These are phyloP conservation scores for Aspergillus novoparasiticus DNA, from an alignment of 2,329 filamentous ascomycete species.

Conservation along the genomic window DNA sequence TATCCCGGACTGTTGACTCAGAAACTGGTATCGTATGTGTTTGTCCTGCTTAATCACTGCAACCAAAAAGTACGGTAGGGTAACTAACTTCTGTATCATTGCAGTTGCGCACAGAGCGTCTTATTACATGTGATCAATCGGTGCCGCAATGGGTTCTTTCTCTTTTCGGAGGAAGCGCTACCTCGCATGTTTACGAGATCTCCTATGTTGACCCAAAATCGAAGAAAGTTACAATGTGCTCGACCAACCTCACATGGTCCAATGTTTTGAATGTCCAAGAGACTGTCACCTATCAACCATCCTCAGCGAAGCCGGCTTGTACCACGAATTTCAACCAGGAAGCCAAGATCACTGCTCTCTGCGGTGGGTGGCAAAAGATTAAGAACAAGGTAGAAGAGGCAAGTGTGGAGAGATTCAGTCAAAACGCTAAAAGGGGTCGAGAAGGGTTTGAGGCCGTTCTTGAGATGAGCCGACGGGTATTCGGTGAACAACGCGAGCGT, in stretches of 20 bases:
- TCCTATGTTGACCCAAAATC: conserved; percentile 84
- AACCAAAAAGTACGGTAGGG: neutral
- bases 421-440: conserved; percentile 86
- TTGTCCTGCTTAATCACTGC: neutral
- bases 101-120: conserved; percentile 70
- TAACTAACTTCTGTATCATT: conserved; percentile 15
- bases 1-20: conserved; percentile 70
- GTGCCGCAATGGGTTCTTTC: conserved; percentile 64
- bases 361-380: conserved; percentile 95
- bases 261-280: conserved; percentile 91
- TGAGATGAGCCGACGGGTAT: conserved; percentile 88
- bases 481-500: conserved; percentile 81
- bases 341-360: conserved; percentile 89
- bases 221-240: conserved; percentile 95
- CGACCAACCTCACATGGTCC: conserved; percentile 88
- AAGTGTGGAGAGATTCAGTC: conserved; percentile 81
- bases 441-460: conserved; percentile 96
- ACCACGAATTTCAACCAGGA: conserved; percentile 84
- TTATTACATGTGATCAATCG: conserved; percentile 54
- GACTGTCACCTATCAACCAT: conserved; percentile 82
- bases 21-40: conserved; percentile 66
- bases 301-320: conserved; percentile 48
- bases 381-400: conserved; percentile 95
- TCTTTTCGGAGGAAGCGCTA: conserved; percentile 76
- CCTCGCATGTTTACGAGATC: conserved; percentile 89